Evolutionary conservation across 306 rosid species (phyloP).

Genomic region (Erythrophleum fordii): DNA sequence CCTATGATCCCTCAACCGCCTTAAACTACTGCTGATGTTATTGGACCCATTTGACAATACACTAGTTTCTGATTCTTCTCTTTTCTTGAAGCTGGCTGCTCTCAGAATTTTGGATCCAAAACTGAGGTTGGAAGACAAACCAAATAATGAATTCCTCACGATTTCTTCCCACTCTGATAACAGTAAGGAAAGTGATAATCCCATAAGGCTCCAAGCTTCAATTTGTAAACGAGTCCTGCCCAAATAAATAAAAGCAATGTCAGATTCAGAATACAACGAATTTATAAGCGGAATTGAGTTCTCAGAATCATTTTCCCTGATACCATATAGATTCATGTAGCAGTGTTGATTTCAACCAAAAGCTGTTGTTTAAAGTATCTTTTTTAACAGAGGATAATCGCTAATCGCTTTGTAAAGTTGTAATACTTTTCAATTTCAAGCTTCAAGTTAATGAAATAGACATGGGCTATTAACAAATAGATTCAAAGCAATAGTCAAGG

Average conservation of each 20-base stretch:
- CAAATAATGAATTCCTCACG: slow-evolving; percentile 40
- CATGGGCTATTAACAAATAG: background rate
- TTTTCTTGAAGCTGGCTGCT: slow-evolving; percentile 64
- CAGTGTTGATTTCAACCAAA: no score
- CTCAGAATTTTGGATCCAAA: slow-evolving; percentile 54
- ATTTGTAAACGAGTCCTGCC: slow-evolving; percentile 31
- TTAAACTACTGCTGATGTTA: slow-evolving; percentile 18
- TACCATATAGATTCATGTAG: no score
- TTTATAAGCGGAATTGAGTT: background rate
- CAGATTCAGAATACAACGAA: background rate
- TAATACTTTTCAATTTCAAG: background rate
- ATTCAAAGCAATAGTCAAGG: background rate
- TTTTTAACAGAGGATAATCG: background rate
- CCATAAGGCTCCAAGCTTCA: slow-evolving; percentile 50
- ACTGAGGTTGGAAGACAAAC: slow-evolving; percentile 36
- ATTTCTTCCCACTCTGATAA: slow-evolving; percentile 65
- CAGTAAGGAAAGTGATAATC: slow-evolving; percentile 64
- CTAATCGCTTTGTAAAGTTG: background rate
- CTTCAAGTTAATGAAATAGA: background rate
- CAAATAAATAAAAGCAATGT: background rate
- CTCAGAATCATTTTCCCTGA: background rate
- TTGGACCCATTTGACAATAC: slow-evolving; percentile 35
- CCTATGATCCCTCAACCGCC: slow-evolving; percentile 53
- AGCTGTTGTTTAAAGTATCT: background rate
- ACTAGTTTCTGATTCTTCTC: slow-evolving; percentile 45